Base-by-base conservation (phyloP, 2,329 filamentous ascomycete genomes). In the Colletotrichum falcatum region DNA sequence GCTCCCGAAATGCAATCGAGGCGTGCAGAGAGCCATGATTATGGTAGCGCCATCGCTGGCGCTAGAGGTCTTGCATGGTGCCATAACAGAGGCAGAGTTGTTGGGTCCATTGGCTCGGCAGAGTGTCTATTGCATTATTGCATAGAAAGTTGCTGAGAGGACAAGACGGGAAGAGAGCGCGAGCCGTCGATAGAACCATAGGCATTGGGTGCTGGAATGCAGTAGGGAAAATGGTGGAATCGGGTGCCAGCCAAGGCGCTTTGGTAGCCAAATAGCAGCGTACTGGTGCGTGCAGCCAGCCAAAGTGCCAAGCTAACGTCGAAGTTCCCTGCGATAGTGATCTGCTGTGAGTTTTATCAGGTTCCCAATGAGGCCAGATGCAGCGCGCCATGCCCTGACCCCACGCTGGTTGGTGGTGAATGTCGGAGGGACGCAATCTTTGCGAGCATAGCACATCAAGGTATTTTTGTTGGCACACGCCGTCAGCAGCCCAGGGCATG, bases 291-390 rank as follows among this genome's bases (percentile, higher is more conserved):
- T 66, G 49, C 62, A 33, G 68, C 68, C 23, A 56, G 68, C 54
- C 58, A 51, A 56, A 51, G 26, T 55, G 33, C 61, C 65, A 51
- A 65, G 54, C 60, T 61, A 56, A 70, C 20, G 69, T 44, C 33
- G 68, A 70, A 60, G 46, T 55, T 61, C 66, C 46, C 65, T 71
- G 60, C 61, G 60, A 55, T 16, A 65, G 55, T 65, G 60, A 70
- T 71, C 65, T 51, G 60, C 55, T 46, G 65, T 70, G 65, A 65
- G 44, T 49, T 65, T 56, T 56, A 60, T 59, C n/a, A 65, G 46
- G 60, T 65, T 71, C 69, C 65, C 28, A 70, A 71, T 69, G 65
- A 55, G 61, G 69, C 49, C 65, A 70, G 66, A 44, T 70, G 65
- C 69, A 70, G 62, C 53, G 30, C 53, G 53, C 65, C 54, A 58